A percentile compares a stretch with the other conserved stretches of the same genome.
Conservation (phyloP, 306 rosid genomes). For the Citrullus amarus region DNA sequence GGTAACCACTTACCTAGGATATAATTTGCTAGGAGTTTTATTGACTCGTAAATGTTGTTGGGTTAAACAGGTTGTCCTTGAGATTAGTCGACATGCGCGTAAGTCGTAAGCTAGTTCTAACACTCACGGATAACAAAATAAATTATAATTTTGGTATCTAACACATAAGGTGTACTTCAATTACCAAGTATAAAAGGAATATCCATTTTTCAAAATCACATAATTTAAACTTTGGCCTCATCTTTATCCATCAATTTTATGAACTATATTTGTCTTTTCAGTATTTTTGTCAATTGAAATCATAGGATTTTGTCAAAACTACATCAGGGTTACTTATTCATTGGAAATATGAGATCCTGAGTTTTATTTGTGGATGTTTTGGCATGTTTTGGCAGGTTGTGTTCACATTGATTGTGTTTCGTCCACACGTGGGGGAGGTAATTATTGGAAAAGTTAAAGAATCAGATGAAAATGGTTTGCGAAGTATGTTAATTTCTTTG, state of each 20-base stretch:
- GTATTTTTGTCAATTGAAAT: not conserved
- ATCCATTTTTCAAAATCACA: not conserved
- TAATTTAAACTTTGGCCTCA: not conserved
- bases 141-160: not conserved
- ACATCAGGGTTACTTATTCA: not conserved
- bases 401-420: slow-evolving; percentile 55
- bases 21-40: too few species aligned
- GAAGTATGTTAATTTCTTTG: slow-evolving; percentile 18
- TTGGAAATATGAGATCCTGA: not conserved
- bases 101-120: too few species aligned
- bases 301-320: not conserved
- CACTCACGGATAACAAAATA: too few species aligned
- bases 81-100: too few species aligned
- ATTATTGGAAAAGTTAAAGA: slow-evolving; percentile 47
- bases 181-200: not conserved
- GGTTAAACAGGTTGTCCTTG: too few species aligned
- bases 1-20: too few species aligned
- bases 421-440: slow-evolving; percentile 68
- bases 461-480: slow-evolving; percentile 27
- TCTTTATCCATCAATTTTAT: not conserved
- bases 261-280: not conserved
- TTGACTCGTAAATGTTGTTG: too few species aligned
- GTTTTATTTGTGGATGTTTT: not conserved
- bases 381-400: slow-evolving; percentile 38
- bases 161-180: not conserved